Conservation (phyloP, 2,329 filamentous ascomycete species). For the Diaporthe longicolla region DNA sequence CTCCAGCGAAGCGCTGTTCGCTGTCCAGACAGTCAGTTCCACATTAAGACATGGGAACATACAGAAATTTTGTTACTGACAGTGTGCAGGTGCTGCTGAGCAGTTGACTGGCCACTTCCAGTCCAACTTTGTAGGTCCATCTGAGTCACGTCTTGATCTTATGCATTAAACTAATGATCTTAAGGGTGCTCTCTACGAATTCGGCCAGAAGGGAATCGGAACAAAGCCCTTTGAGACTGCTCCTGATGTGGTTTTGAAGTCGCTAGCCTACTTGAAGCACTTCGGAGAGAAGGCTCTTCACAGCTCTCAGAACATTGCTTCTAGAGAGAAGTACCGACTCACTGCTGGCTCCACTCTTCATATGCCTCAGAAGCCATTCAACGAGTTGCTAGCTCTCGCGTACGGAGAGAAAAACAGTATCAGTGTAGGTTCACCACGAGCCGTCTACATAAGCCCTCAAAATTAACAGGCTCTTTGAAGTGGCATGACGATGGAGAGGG, state of each 20-base stretch:
- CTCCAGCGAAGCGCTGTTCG: constrained; percentile 60
- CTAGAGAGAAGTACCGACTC: constrained; percentile 20
- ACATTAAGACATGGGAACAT: constrained; percentile 31
- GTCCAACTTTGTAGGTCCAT: constrained; percentile 63
- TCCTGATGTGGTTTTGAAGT: constrained; percentile 62
- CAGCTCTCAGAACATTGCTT: constrained; percentile 44
- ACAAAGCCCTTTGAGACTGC: constrained; percentile 62
- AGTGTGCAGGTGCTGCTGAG: constrained; percentile 53
- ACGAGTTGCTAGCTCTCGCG: constrained; percentile 73
- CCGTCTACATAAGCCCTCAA: constrained; percentile 10
- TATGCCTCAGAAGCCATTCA: constrained; percentile 62
- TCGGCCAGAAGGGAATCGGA: constrained; percentile 68
- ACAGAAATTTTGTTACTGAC: constrained; percentile 46
- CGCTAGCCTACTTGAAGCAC: constrained; percentile 69
- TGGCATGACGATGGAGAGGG: constrained; percentile 75
- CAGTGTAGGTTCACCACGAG: constrained; percentile 54
- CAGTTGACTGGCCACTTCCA: constrained; percentile 66
- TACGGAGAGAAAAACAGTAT: constrained; percentile 75
- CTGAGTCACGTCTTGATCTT: too few species aligned
- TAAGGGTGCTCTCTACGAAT: constrained; percentile 76
- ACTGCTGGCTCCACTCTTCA: constrained; percentile 44
- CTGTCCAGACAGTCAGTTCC: constrained; percentile 51
- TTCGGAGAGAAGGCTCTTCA: constrained; percentile 60
- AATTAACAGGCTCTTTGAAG: constrained; percentile 56
- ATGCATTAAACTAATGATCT: constrained; percentile 47